Percentiles rank a stretch among this genome's conserved stretches.
Conservation (phyloP, 306 rosid genomes). For the Carpinus fangiana region DNA sequence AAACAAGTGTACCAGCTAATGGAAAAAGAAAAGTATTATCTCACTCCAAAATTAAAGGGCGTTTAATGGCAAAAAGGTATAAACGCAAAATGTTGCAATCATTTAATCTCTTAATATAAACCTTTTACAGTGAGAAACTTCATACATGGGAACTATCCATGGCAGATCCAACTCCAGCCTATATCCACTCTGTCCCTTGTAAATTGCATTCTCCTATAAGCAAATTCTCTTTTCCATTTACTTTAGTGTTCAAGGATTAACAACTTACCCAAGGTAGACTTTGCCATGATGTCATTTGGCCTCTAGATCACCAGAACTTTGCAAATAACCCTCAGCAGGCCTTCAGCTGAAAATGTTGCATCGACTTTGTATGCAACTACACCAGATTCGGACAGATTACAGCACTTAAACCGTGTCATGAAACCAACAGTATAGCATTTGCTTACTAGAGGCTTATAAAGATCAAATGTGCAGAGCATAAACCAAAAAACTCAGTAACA, state of each 20-base stretch:
- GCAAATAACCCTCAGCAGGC: constrained; percentile 14
- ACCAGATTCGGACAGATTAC: constrained; percentile 35
- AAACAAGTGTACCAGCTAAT: neutral
- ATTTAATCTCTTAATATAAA: neutral
- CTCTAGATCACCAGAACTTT: constrained; percentile 23
- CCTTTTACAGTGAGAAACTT: neutral
- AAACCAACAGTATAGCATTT: constrained; percentile 8
- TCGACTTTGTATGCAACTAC: constrained; percentile 20
- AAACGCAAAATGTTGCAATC: neutral
- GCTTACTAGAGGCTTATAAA: constrained; percentile 8
- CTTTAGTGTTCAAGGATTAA: constrained; percentile 6
- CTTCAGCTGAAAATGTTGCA: constrained; percentile 13
- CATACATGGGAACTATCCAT: neutral
- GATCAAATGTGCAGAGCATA: constrained; percentile 28
- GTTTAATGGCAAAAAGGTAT: neutral
- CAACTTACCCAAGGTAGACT: constrained; percentile 33
- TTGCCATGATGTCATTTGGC: neutral
- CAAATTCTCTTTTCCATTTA: neutral
- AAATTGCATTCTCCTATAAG: neutral
- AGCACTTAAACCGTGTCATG: constrained; percentile 17
- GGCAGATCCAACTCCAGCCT: neutral
- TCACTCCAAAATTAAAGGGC: neutral
- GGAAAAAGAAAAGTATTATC: neutral
- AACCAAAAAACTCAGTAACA: constrained; percentile 9
- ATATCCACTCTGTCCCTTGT: neutral